phyloP scores from a whole-genome alignment of 306 rosid genomes.

The Elaeagnus macrophylla region DNA sequence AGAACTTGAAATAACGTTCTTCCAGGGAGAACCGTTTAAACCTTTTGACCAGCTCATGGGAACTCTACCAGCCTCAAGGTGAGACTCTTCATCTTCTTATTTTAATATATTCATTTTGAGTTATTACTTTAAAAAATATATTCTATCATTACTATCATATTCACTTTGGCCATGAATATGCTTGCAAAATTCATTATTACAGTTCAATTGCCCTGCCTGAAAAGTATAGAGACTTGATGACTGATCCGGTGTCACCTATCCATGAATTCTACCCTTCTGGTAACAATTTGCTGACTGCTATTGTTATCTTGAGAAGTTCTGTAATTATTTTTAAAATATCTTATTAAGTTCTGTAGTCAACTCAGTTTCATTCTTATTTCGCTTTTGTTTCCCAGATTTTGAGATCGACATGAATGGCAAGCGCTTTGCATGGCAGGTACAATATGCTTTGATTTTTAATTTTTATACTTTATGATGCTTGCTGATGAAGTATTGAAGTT shows the following conservation, averaged over 20 bases:
- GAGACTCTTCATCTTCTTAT: slow-evolving; percentile 7
- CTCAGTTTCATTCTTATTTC: slow-evolving; percentile 10
- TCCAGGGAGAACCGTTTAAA: slow-evolving; percentile 76
- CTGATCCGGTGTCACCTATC: slow-evolving; percentile 70
- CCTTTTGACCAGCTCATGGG: slow-evolving; percentile 99
- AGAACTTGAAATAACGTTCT: slow-evolving; percentile 87
- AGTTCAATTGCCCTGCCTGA: slow-evolving; percentile 88
- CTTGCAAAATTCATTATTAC: slow-evolving; percentile 27
- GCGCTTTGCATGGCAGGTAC: slow-evolving; percentile 95
- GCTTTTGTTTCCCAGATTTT: slow-evolving; percentile 43
- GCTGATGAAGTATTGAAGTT: slow-evolving; percentile 12
- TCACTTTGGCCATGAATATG: slow-evolving; percentile 5
- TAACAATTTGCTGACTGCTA: slow-evolving; percentile 26
- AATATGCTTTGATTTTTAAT: not conserved
- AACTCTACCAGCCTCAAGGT: slow-evolving; percentile 95
- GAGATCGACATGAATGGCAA: slow-evolving; percentile 99
- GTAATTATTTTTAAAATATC: slow-evolving; percentile 7
- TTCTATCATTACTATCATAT: not conserved
- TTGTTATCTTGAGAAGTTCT: slow-evolving; percentile 9
- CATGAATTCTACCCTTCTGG: slow-evolving; percentile 76
- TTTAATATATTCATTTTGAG: not conserved
- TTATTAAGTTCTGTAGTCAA: slow-evolving; percentile 7
- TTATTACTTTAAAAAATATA: not conserved
- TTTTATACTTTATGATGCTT: not conserved
- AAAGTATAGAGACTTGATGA: slow-evolving; percentile 76